Evolutionary conservation across 306 rosid species (phyloP).

Genomic region (Acacia acuminata): DNA sequence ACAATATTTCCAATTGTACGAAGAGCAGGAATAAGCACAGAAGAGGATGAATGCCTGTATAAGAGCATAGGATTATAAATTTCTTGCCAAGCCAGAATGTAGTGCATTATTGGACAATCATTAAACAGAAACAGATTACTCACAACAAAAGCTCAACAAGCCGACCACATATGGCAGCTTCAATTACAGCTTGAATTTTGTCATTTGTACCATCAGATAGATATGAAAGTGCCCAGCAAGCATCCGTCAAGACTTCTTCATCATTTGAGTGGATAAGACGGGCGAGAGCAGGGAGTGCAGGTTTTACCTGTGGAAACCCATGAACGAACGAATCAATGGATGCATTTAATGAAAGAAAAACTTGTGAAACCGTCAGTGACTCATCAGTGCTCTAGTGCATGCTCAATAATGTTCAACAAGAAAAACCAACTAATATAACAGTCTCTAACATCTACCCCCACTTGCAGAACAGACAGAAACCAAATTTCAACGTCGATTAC

Average conservation of each 20-base stretch:
- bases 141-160: constrained; percentile 78
- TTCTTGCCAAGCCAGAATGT: neutral
- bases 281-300: constrained; percentile 91
- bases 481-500: constrained; percentile 12
- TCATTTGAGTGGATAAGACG: constrained; percentile 75
- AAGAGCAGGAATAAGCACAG: constrained; percentile 82
- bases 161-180: constrained; percentile 70
- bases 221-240: constrained; percentile 88
- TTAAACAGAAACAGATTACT: constrained; percentile 24
- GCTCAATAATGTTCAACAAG: neutral
- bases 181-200: constrained; percentile 88
- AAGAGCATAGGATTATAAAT: neutral
- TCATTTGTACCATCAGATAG: constrained; percentile 89
- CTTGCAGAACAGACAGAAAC: neutral
- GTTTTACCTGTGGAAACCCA: constrained; percentile 60
- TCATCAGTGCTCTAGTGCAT: neutral
- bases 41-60: constrained; percentile 72
- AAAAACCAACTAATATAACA: constrained; percentile 5
- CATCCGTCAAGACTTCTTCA: constrained; percentile 86
- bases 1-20: constrained; percentile 85
- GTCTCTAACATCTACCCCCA: neutral
- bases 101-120: neutral
- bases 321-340: no score
- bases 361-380: neutral
- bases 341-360: neutral